Conservation (phyloP, 73 alveolate genomes). For the Tetrahymena elliotti region DNA sequence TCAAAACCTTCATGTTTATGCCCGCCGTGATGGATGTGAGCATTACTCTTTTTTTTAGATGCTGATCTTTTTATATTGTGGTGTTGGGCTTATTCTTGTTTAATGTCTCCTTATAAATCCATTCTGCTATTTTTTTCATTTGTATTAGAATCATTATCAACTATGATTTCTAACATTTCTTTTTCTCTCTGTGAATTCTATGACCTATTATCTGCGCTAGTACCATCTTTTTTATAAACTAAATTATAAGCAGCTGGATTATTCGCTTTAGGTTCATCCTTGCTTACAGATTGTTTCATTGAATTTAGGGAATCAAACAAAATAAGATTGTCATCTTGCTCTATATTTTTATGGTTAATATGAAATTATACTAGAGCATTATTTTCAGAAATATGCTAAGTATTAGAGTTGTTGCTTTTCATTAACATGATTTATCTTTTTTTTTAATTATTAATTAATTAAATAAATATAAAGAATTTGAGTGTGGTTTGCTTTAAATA, state of each 20-base stretch:
- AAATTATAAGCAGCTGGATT: background rate
- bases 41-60: background rate
- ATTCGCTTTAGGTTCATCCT: background rate
- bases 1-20: background rate
- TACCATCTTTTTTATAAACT: background rate
- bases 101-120: background rate
- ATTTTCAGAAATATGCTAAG: background rate
- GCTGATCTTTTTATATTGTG: background rate
- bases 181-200: background rate
- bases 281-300: background rate
- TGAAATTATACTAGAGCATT: background rate
- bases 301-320: background rate
- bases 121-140: background rate
- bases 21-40: background rate
- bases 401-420: background rate
- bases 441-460: background rate
- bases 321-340: background rate
- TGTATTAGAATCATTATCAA: background rate
- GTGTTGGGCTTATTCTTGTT: background rate
- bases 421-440: background rate
- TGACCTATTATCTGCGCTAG: background rate
- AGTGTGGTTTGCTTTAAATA: background rate
- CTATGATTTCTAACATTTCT: background rate
- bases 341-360: background rate
- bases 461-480: background rate